phyloP scores from a whole-genome alignment of 2,329 filamentous ascomycete genomes.

The Gremmenia infestans region DNA sequence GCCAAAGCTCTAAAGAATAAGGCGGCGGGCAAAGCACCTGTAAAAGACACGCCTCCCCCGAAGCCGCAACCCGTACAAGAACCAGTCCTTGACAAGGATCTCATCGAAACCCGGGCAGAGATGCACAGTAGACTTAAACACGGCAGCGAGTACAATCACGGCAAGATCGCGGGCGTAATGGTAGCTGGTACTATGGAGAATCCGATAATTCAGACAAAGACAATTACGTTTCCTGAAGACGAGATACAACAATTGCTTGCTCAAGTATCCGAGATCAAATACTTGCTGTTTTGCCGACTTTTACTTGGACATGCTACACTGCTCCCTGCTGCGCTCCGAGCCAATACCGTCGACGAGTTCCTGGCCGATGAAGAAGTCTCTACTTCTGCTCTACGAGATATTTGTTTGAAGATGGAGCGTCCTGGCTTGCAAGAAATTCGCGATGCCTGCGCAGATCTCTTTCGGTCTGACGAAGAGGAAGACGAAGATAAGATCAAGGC shows the following conservation, averaged over 20 bases:
- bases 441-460: conserved; percentile 46
- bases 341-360: conserved; percentile 42
- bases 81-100: conserved; percentile 33
- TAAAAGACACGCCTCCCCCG: neutral
- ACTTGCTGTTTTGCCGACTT: conserved; percentile 43
- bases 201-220: conserved; percentile 31
- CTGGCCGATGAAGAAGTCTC: conserved; percentile 38
- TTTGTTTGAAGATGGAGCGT: conserved; percentile 44
- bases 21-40: conserved; percentile 15
- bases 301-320: conserved; percentile 41
- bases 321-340: conserved; percentile 40
- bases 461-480: conserved; percentile 35
- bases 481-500: conserved; percentile 32
- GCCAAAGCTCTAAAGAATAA: conserved; percentile 34
- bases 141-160: conserved; percentile 35
- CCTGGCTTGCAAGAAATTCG: conserved; percentile 45
- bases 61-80: conserved; percentile 7
- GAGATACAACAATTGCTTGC: conserved; percentile 39
- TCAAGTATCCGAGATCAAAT: conserved; percentile 45
- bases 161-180: conserved; percentile 31
- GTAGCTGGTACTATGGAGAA: conserved; percentile 32
- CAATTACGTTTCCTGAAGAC: conserved; percentile 36
- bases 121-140: conserved; percentile 37
- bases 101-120: conserved; percentile 39
- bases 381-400: conserved; percentile 39